phyloP scores from a whole-genome alignment of 2,329 filamentous ascomycete species.

The Huntiella abstrusa region DNA sequence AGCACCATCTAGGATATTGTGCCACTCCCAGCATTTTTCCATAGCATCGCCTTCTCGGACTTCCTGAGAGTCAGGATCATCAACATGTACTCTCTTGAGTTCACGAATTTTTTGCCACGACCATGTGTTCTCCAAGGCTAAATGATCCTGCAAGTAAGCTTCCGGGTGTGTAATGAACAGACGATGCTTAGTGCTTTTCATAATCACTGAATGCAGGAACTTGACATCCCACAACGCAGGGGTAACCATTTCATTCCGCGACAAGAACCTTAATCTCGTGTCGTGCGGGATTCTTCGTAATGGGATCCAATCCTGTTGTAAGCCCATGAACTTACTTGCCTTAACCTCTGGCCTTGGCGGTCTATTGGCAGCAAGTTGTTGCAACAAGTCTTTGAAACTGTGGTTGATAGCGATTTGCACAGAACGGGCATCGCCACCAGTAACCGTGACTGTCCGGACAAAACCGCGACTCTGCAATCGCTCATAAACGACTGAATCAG shows the following conservation, averaged over 20 bases:
- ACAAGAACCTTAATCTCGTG: constrained; percentile 50
- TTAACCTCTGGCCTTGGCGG: constrained; percentile 1
- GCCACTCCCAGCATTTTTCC: constrained; percentile 50
- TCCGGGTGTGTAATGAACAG: constrained; percentile 61
- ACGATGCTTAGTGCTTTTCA: constrained; percentile 48
- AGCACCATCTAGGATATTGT: constrained; percentile 42
- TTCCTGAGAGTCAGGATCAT: constrained; percentile 23
- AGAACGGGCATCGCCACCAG: constrained; percentile 45
- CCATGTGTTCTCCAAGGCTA: constrained; percentile 38
- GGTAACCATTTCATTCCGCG: constrained; percentile 53
- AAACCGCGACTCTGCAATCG: constrained; percentile 59
- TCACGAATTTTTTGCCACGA: constrained; percentile 52
- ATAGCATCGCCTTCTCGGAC: constrained; percentile 42
- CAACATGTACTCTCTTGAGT: constrained; percentile 36
- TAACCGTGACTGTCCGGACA: constrained; percentile 43
- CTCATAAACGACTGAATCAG: constrained; percentile 43
- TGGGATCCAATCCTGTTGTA: constrained; percentile 54
- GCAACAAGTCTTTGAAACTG: constrained; percentile 41
- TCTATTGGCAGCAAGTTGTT: constrained; percentile 1
- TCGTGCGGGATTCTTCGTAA: constrained; percentile 60
- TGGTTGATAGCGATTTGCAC: constrained; percentile 43
- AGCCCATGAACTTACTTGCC: constrained; percentile 30
- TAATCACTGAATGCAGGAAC: constrained; percentile 54
- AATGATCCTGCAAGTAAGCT: constrained; percentile 49
- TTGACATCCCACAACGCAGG: constrained; percentile 51